phyloP scores from a whole-genome alignment of 805 yeast genomes.

The Kazachstania psychrophila region DNA sequence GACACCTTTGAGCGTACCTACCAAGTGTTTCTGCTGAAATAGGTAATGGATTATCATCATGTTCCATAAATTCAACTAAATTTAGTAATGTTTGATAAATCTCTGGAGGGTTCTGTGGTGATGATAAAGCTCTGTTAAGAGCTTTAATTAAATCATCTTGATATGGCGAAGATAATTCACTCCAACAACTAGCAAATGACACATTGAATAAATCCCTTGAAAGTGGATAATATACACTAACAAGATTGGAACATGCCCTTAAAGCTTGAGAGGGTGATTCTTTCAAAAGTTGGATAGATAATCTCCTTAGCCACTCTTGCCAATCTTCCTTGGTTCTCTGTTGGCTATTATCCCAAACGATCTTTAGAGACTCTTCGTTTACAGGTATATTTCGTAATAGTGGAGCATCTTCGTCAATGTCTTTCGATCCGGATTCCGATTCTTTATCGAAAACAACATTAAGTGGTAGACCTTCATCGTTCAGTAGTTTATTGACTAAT shows the following conservation, averaged over 20 bases:
- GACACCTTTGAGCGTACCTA: slow-evolving; percentile 87
- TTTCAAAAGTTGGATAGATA: slow-evolving; percentile 75
- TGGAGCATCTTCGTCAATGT: slow-evolving; percentile 45
- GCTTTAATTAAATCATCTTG: slow-evolving; percentile 85
- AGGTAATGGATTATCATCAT: slow-evolving; percentile 89
- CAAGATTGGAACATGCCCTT: slow-evolving; percentile 84
- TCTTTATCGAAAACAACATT: slow-evolving; percentile 62
- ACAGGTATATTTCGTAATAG: slow-evolving; percentile 67
- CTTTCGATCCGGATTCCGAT: slow-evolving; percentile 27
- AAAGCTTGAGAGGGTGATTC: slow-evolving; percentile 93
- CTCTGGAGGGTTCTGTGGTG: slow-evolving; percentile 91
- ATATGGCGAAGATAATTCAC: slow-evolving; percentile 76
- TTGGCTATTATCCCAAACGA: slow-evolving; percentile 87
- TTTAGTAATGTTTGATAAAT: slow-evolving; percentile 83
- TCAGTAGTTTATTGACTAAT: slow-evolving; percentile 63
- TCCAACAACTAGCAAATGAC: slow-evolving; percentile 94
- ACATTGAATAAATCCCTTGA: slow-evolving; percentile 90
- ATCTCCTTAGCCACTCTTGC: slow-evolving; percentile 92
- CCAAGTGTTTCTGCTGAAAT: slow-evolving; percentile 85
- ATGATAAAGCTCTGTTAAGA: slow-evolving; percentile 75
- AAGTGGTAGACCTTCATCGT: slow-evolving; percentile 81
- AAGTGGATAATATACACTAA: slow-evolving; percentile 76
- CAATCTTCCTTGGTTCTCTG: slow-evolving; percentile 90
- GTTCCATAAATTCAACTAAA: slow-evolving; percentile 94
- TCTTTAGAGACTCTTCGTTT: slow-evolving; percentile 53